Percentiles rank a stretch among this genome's conserved stretches.
Evolutionary conservation across 2,329 filamentous ascomycete species (phyloP).

Genomic region (Fusarium piperis): DNA sequence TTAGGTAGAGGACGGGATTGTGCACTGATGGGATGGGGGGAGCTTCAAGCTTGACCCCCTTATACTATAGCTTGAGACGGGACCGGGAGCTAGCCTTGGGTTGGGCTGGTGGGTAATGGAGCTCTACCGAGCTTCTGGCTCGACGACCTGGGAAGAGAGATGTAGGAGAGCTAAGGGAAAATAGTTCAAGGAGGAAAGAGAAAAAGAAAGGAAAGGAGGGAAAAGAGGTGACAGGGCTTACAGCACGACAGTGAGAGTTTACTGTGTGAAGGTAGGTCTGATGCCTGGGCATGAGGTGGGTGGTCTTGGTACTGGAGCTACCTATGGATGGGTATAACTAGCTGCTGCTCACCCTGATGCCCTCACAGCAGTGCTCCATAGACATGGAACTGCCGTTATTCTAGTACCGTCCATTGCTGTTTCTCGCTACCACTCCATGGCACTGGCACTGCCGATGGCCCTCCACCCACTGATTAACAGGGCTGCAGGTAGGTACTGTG

Average conservation of each 20-base stretch:
- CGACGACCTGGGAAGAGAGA: not conserved
- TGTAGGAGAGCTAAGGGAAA: not conserved
- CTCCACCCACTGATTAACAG: not conserved
- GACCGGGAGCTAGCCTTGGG: not conserved
- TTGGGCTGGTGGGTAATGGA: not conserved
- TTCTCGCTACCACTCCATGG: not conserved
- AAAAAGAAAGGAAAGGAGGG: slow-evolving; percentile 1
- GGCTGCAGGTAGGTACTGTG: not conserved
- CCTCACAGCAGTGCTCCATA: not conserved
- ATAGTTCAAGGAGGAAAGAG: not conserved
- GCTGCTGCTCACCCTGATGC: not conserved
- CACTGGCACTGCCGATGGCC: not conserved
- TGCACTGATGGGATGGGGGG: not conserved
- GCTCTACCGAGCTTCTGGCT: not conserved
- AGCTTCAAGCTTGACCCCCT: not conserved
- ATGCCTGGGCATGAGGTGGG: not conserved
- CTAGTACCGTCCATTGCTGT: not conserved
- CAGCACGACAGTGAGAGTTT: not conserved
- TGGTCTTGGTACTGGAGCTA: not conserved
- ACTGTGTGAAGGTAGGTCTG: not conserved
- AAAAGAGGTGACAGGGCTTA: slow-evolving; percentile 1
- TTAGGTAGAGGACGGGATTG: not conserved
- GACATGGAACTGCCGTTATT: not conserved
- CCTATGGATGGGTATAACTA: not conserved
- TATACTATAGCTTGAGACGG: not conserved